A percentile compares a stretch with the other conserved stretches of the same genome.
Conservation (phyloP, 2,329 filamentous ascomycete species). For the Elsinoe fawcettii region DNA sequence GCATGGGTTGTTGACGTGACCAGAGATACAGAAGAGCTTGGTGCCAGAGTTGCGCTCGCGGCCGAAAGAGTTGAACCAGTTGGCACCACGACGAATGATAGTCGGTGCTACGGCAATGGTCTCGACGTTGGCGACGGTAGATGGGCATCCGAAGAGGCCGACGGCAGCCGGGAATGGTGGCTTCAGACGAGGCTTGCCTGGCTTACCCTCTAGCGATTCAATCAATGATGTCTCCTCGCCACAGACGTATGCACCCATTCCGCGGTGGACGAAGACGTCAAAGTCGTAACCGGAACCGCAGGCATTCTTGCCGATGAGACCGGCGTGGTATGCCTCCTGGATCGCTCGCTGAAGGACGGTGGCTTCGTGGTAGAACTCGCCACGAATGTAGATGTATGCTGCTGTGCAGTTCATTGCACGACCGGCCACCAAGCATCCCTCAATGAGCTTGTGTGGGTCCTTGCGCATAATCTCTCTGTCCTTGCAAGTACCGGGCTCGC, state of each 20-base stretch:
- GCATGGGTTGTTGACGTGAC: conserved; percentile 96
- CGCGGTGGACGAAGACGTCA: conserved; percentile 92
- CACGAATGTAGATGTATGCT: conserved; percentile 98
- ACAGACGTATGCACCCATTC: conserved; percentile 95
- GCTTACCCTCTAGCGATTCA: conserved; percentile 96
- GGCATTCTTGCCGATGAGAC: conserved; percentile 95
- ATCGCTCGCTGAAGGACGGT: conserved; percentile 89
- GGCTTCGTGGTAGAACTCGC: conserved; percentile 95
- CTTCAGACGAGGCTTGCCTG: conserved; percentile 96
- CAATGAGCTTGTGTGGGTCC: conserved; percentile 96
- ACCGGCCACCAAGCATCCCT: conserved; percentile 91
- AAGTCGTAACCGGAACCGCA: conserved; percentile 97
- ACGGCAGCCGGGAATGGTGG: conserved; percentile 96
- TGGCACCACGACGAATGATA: conserved; percentile 84
- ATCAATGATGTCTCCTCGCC: conserved; percentile 98
- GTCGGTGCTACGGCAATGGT: conserved; percentile 92
- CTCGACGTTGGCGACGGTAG: conserved; percentile 96
- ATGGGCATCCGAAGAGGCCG: conserved; percentile 95
- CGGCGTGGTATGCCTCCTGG: conserved; percentile 92
- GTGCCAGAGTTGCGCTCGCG: conserved; percentile 95
- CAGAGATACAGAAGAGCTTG: conserved; percentile 97
- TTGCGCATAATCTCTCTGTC: conserved; percentile 99
- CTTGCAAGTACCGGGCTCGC: conserved; percentile 98
- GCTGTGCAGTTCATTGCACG: conserved; percentile 98
- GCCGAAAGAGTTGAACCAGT: conserved; percentile 89